Evolutionary conservation across 768 basidiomycete species (phyloP).

Genomic region (Trametes sanguinea): DNA sequence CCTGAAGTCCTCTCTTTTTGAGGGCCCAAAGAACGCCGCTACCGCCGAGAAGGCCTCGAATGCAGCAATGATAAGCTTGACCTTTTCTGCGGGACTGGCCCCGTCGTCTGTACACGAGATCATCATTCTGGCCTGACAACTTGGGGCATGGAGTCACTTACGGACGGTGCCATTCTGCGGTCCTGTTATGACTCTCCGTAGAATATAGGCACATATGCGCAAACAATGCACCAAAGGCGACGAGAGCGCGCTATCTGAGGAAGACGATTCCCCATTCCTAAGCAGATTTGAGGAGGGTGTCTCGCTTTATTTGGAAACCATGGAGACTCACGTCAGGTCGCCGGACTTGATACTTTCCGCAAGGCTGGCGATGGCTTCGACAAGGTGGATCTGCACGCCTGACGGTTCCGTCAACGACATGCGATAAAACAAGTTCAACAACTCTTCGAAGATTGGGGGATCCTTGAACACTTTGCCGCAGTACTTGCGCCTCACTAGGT

Average conservation of each 20-base stretch:
- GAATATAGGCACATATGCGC: conserved; percentile 77
- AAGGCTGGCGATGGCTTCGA: conserved; percentile 52
- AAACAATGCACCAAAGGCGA: conserved; percentile 59
- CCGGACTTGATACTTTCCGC: conserved; percentile 36
- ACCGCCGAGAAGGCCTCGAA: conserved; percentile 64
- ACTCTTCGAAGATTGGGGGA: conserved; percentile 84
- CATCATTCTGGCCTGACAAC: not conserved
- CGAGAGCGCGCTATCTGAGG: conserved; percentile 15
- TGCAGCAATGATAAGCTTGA: conserved; percentile 62
- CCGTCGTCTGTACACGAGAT: conserved; percentile 46
- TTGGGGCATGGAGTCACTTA: conserved; percentile 32
- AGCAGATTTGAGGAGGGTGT: not conserved
- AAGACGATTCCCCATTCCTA: conserved; percentile 16
- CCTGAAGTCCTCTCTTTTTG: conserved; percentile 72
- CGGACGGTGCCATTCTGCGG: conserved; percentile 54
- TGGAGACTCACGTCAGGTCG: not conserved
- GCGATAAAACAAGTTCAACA: conserved; percentile 84
- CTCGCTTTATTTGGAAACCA: not conserved
- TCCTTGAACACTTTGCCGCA: conserved; percentile 81
- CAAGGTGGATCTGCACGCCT: conserved; percentile 65
- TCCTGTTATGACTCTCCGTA: conserved; percentile 70
- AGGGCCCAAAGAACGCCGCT: conserved; percentile 54
- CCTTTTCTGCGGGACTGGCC: conserved; percentile 48
- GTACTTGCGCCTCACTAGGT: conserved; percentile 77
- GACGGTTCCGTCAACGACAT: conserved; percentile 87